A percentile compares a stretch with the other conserved stretches of the same genome.
Conservation (phyloP, 805 yeast species). For the Soucietia sequanensis region DNA sequence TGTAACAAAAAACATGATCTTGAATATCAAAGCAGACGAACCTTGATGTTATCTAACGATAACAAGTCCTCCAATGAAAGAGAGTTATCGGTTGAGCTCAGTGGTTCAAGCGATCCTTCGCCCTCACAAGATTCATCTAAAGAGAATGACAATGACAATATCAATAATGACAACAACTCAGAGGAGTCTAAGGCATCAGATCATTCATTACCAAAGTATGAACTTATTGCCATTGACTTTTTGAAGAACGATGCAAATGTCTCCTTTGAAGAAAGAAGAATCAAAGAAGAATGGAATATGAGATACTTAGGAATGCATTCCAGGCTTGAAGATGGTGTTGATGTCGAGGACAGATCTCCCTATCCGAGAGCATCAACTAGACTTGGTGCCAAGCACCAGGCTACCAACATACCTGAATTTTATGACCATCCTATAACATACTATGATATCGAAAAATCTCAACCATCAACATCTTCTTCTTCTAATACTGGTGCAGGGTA, state of each 20-base stretch:
- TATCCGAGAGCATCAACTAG: slow-evolving; percentile 80
- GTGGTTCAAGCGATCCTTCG: slow-evolving; percentile 10
- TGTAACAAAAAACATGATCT: slow-evolving; percentile 64
- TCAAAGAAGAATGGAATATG: slow-evolving; percentile 76
- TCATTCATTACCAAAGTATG: slow-evolving; percentile 48
- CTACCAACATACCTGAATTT: slow-evolving; percentile 56
- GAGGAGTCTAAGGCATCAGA: slow-evolving; percentile 8
- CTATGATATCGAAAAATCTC: slow-evolving; percentile 44
- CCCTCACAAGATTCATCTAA: slow-evolving; percentile 10
- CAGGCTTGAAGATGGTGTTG: slow-evolving; percentile 71
- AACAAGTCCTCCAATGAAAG: slow-evolving; percentile 39
- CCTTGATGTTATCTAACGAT: slow-evolving; percentile 42
- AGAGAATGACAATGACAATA: slow-evolving; percentile 5
- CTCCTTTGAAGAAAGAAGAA: slow-evolving; percentile 47
- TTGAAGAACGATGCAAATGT: slow-evolving; percentile 43
- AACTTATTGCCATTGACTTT: slow-evolving; percentile 54
- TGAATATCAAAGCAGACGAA: slow-evolving; percentile 37
- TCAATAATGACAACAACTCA: slow-evolving; percentile 4
- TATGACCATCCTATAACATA: slow-evolving; percentile 62
- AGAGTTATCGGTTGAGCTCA: slow-evolving; percentile 26
- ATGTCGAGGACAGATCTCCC: slow-evolving; percentile 67
- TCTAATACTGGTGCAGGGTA: slow-evolving; percentile 9
- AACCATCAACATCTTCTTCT: slow-evolving; percentile 1
- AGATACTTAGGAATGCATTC: slow-evolving; percentile 78
- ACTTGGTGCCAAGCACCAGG: slow-evolving; percentile 73